Percentiles rank a stretch among this genome's conserved stretches.
Conservation (phyloP, 257 asterid genomes). For the Penstemon eatonii region DNA sequence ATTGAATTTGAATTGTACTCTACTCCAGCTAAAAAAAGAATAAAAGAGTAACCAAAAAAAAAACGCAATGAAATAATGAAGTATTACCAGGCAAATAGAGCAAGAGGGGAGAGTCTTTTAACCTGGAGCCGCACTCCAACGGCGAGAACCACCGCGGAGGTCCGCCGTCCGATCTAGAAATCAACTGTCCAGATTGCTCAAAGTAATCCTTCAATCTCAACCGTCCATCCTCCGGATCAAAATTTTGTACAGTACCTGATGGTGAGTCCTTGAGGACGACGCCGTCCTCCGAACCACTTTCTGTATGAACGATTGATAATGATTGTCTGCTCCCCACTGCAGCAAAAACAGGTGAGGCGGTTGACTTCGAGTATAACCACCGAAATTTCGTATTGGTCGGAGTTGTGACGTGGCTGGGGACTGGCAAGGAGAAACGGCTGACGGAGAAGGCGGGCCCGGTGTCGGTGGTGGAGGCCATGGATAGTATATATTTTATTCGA, state of each 20-base stretch:
- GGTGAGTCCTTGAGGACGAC: constrained; percentile 21
- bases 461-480: constrained; percentile 30
- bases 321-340: background rate
- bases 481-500: background rate
- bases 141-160: constrained; percentile 91
- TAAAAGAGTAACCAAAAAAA: background rate
- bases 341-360: constrained; percentile 30
- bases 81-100: constrained; percentile 73
- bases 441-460: constrained; percentile 30
- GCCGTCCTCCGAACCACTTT: constrained; percentile 22
- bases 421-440: constrained; percentile 25
- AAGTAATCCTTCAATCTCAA: constrained; percentile 51
- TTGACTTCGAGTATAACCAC: constrained; percentile 4
- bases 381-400: background rate
- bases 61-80: background rate
- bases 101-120: constrained; percentile 53
- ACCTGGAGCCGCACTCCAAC: constrained; percentile 41
- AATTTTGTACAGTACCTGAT: constrained; percentile 6
- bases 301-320: constrained; percentile 26
- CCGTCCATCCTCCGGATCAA: constrained; percentile 25
- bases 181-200: constrained; percentile 42
- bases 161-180: constrained; percentile 55
- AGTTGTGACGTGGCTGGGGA: constrained; percentile 21
- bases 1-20: no score
- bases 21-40: no score